phyloP scores from a whole-genome alignment of 352 stramenopile species.

The Phytophthora vignae region DNA sequence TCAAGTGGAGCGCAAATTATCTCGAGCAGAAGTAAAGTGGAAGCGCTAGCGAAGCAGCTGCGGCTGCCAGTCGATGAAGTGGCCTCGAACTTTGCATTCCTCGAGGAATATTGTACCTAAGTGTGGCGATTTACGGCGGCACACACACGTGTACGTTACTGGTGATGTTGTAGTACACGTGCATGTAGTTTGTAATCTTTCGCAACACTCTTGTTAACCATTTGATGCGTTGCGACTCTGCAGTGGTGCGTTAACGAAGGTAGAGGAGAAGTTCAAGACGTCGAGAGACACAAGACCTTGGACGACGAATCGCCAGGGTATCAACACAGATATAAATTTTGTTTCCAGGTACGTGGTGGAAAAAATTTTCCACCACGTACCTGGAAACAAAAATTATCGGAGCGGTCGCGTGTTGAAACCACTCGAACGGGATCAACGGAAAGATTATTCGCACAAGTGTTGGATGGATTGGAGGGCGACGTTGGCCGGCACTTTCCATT shows the following conservation, averaged over 20 bases:
- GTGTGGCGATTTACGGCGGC: neutral
- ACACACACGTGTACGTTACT: no score
- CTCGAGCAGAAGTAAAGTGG: slow-evolving; percentile 46
- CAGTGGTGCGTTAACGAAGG: neutral
- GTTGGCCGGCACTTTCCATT: neutral
- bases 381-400: no score
- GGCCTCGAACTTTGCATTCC: slow-evolving; percentile 60
- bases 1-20: neutral
- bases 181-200: no score
- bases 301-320: no score
- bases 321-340: neutral
- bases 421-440: neutral
- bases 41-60: slow-evolving; percentile 56
- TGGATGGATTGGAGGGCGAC: neutral
- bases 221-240: neutral
- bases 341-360: neutral
- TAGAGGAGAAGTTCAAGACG: no score
- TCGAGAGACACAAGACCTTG: no score
- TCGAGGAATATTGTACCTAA: slow-evolving; percentile 46
- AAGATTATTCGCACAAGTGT: neutral
- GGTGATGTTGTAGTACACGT: no score
- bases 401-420: neutral
- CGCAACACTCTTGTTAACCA: neutral
- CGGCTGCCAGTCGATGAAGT: slow-evolving; percentile 64
- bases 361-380: no score